phyloP scores from a whole-genome alignment of 805 yeast genomes.

The Schizosaccharomyces cryophilus region DNA sequence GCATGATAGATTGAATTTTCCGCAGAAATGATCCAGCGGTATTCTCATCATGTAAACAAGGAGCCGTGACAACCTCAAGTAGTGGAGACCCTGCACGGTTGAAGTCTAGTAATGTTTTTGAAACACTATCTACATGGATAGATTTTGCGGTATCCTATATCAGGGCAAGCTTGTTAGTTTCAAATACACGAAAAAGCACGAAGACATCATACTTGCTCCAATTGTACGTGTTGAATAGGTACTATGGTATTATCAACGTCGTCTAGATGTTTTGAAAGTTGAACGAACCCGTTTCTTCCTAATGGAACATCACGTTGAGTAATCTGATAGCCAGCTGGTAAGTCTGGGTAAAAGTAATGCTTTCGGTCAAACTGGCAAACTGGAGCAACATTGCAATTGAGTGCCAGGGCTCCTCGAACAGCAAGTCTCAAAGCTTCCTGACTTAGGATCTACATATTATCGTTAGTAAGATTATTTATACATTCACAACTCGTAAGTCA shows the following conservation, averaged over 20 bases:
- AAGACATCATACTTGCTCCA: slow-evolving; percentile 45
- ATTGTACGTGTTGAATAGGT: slow-evolving; percentile 53
- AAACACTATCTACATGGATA: slow-evolving; percentile 7
- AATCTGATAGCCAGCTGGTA: slow-evolving; percentile 85
- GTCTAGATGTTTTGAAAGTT: slow-evolving; percentile 17
- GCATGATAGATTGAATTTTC: slow-evolving; percentile 49
- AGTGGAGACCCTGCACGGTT: slow-evolving; percentile 72
- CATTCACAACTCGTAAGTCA: not conserved
- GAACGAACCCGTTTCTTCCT: not conserved
- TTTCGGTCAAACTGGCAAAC: slow-evolving; percentile 65
- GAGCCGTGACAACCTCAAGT: slow-evolving; percentile 75
- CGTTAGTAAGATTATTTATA: not conserved
- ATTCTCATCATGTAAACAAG: slow-evolving; percentile 45
- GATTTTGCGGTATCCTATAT: slow-evolving; percentile 7
- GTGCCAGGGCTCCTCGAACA: slow-evolving; percentile 43
- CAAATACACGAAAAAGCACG: not conserved
- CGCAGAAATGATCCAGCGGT: slow-evolving; percentile 59
- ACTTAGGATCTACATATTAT: slow-evolving; percentile 22
- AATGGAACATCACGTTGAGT: slow-evolving; percentile 44
- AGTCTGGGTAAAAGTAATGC: slow-evolving; percentile 90
- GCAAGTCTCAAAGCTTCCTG: slow-evolving; percentile 50
- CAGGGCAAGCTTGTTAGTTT: not conserved
- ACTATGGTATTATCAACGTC: slow-evolving; percentile 21
- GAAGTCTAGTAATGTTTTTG: slow-evolving; percentile 32
- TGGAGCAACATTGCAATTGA: slow-evolving; percentile 32